Percentiles rank a stretch among this genome's conserved stretches.
Conservation (phyloP, 2,329 filamentous ascomycete species). For the Hortaea sp. region DNA sequence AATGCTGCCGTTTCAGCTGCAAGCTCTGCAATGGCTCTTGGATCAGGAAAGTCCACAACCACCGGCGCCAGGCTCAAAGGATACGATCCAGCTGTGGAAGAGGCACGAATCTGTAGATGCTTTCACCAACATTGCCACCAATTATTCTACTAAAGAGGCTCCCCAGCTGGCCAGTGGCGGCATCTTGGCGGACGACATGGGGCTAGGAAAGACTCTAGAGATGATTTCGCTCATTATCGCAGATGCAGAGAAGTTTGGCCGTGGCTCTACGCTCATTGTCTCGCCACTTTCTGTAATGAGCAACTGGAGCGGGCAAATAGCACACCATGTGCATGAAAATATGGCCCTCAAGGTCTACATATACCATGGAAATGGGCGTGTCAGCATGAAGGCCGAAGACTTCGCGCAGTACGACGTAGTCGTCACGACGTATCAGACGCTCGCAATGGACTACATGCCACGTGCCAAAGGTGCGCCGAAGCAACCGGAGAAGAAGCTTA, state of each 20-base stretch:
- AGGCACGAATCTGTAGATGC: conserved; percentile 23
- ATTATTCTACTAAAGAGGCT: conserved; percentile 47
- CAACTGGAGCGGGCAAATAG: conserved; percentile 77
- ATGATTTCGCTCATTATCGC: conserved; percentile 68
- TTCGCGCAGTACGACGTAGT: conserved; percentile 63
- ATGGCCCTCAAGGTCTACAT: conserved; percentile 56
- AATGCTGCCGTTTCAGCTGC: conserved; percentile 68
- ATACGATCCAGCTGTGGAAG: conserved; percentile 72
- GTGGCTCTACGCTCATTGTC: conserved; percentile 57
- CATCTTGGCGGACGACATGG: conserved; percentile 88
- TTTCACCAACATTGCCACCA: conserved; percentile 62
- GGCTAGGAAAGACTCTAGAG: conserved; percentile 79
- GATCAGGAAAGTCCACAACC: conserved; percentile 62
- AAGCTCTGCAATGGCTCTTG: conserved; percentile 74
- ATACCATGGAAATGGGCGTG: conserved; percentile 59
- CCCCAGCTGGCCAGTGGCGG: conserved; percentile 67
- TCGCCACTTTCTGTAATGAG: conserved; percentile 80
- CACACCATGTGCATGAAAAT: conserved; percentile 58
- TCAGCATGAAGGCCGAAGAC: conserved; percentile 43
- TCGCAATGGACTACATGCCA: conserved; percentile 56
- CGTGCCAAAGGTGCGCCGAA: conserved; percentile 29
- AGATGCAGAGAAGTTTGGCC: conserved; percentile 27
- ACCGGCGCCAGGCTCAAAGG: conserved; percentile 47
- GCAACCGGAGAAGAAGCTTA: conserved; percentile 16
- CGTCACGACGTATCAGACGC: conserved; percentile 73